phyloP scores from a whole-genome alignment of 2,329 filamentous ascomycete genomes.

The Trichoderma sp. region DNA sequence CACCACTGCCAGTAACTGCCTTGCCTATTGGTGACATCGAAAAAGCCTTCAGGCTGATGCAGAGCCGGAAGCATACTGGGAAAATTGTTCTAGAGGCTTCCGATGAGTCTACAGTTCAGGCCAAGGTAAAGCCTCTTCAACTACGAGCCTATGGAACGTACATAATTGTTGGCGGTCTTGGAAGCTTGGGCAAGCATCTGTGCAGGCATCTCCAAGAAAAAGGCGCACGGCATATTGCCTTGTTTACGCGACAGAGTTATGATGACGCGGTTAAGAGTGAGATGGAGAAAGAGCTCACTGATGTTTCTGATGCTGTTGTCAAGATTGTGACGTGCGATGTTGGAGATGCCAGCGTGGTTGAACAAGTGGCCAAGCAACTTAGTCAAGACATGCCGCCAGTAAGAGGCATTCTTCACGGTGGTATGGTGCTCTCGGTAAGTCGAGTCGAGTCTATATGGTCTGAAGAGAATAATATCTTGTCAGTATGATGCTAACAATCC shows the following conservation, averaged over 20 bases:
- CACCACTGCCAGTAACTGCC: conserved; percentile 5
- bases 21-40: conserved; percentile 33
- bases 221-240: conserved; percentile 35
- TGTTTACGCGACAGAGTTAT: conserved; percentile 20
- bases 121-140: background rate
- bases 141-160: conserved; percentile 28
- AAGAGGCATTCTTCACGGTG: background rate
- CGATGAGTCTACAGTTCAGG: background rate
- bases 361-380: background rate
- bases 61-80: conserved; percentile 39
- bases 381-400: background rate
- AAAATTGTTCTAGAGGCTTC: conserved; percentile 37
- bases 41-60: conserved; percentile 40
- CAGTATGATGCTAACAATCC: background rate
- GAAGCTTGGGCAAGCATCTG: conserved; percentile 35
- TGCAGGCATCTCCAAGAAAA: conserved; percentile 32
- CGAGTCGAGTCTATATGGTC: background rate
- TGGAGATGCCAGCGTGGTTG: background rate
- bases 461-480: background rate
- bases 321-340: background rate
- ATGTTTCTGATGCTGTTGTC: background rate
- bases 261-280: background rate
- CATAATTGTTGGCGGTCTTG: conserved; percentile 38
- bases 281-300: background rate
- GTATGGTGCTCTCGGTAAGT: conserved; percentile 1